Evolutionary conservation across 2,329 filamentous ascomycete species (phyloP).

Genomic region (Talaromyces rugulosus): DNA sequence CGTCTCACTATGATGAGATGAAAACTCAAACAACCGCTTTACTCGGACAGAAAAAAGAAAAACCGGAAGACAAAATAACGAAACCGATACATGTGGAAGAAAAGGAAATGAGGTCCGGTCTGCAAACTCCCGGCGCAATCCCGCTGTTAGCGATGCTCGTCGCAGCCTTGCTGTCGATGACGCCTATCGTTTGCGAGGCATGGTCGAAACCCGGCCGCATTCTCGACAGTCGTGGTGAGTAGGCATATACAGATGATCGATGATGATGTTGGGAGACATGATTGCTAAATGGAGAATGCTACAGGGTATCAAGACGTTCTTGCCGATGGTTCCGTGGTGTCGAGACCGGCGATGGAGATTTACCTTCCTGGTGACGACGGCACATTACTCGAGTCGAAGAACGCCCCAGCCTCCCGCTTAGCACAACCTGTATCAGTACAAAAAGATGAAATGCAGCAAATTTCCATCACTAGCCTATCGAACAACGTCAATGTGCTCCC

Average conservation of each 20-base stretch:
- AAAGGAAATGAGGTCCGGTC: constrained; percentile 8
- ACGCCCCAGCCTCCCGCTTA: neutral
- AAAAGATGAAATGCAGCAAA: neutral
- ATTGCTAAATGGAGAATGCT: neutral
- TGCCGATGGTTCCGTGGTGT: neutral
- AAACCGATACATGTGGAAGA: neutral
- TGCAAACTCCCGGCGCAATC: constrained; percentile 7
- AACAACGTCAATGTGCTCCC: neutral
- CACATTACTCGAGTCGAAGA: neutral
- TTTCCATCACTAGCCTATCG: neutral
- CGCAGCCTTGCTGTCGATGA: constrained; percentile 9
- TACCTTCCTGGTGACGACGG: neutral
- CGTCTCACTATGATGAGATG: neutral
- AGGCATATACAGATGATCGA: neutral
- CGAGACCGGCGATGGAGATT: neutral
- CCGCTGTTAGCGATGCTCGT: constrained; percentile 10
- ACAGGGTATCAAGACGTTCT: neutral
- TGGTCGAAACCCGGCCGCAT: neutral
- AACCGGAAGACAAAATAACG: neutral
- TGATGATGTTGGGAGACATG: neutral
- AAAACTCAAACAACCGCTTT: neutral
- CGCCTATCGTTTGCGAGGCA: constrained; percentile 9
- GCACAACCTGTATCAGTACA: neutral
- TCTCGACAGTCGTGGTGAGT: neutral
- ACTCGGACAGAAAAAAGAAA: neutral